These are phyloP conservation scores for Microcyclospora pomicola DNA, from an alignment of 2,329 filamentous ascomycete genomes.

Conservation along the genomic window DNA sequence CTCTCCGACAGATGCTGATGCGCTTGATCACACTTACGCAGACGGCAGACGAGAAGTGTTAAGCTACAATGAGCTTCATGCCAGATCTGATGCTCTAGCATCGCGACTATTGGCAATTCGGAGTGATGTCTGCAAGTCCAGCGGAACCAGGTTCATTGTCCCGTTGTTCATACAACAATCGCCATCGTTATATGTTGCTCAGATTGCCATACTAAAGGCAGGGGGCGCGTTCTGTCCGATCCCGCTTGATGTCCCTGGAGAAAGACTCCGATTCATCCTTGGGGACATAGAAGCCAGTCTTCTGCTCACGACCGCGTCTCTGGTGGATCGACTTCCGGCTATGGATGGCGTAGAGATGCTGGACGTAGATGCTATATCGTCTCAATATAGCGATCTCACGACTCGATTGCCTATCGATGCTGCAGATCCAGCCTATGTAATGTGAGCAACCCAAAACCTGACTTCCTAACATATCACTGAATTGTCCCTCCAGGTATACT, in stretches of 20 bases:
- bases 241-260: conserved; percentile 60
- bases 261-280: conserved; percentile 67
- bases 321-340: conserved; percentile 28
- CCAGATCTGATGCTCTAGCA: conserved; percentile 43
- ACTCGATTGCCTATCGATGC: conserved; percentile 3
- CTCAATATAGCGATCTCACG: conserved; percentile 25
- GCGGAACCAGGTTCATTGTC: conserved; percentile 37
- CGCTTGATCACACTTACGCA: conserved; percentile 50
- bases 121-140: conserved; percentile 8
- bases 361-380: conserved; percentile 25
- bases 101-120: conserved; percentile 28
- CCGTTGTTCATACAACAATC: conserved; percentile 69
- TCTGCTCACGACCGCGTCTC: conserved; percentile 47
- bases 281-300: conserved; percentile 59
- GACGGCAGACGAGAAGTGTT: conserved; percentile 35
- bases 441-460: conserved; percentile 41
- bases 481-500: conserved; percentile 5
- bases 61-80: conserved; percentile 51
- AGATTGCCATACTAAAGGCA: conserved; percentile 64
- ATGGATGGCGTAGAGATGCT: conserved; percentile 26
- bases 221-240: conserved; percentile 80
- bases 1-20: conserved; percentile 27
- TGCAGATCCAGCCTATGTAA: conserved; percentile 60
- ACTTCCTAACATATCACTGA: background rate
- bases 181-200: conserved; percentile 60